These are phyloP conservation scores for Fraxinus quadrangulata DNA, from an alignment of 257 asterid genomes.

Conservation along the genomic window DNA sequence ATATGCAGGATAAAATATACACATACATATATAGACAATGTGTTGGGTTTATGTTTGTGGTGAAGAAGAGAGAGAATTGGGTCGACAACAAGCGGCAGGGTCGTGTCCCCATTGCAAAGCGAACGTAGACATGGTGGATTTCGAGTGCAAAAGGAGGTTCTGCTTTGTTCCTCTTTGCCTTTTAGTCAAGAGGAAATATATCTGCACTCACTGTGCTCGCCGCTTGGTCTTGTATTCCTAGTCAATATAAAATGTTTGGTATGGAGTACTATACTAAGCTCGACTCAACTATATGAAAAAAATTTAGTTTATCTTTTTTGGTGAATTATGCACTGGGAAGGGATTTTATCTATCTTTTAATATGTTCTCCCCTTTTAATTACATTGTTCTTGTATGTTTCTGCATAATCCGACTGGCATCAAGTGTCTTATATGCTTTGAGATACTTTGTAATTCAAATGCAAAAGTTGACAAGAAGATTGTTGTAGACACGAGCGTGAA, in stretches of 20 bases:
- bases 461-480: neutral
- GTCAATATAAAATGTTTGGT: neutral
- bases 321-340: neutral
- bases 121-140: constrained; percentile 36
- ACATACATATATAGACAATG: constrained; percentile 14
- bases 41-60: constrained; percentile 31
- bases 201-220: constrained; percentile 34
- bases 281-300: no score
- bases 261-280: neutral
- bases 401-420: neutral
- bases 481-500: neutral
- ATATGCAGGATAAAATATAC: neutral
- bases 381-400: neutral
- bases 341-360: no score
- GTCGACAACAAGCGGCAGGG: constrained; percentile 30
- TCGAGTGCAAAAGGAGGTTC: constrained; percentile 32
- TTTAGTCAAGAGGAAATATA: constrained; percentile 34
- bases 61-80: constrained; percentile 38
- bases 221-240: constrained; percentile 30
- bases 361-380: no score
- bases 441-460: neutral
- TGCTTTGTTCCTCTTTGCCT: constrained; percentile 37
- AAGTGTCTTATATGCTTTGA: no score
- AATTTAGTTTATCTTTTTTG: neutral
- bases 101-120: constrained; percentile 40